Base-by-base conservation (phyloP, 768 basidiomycete species). In the Cystoderma amianthinum region DNA sequence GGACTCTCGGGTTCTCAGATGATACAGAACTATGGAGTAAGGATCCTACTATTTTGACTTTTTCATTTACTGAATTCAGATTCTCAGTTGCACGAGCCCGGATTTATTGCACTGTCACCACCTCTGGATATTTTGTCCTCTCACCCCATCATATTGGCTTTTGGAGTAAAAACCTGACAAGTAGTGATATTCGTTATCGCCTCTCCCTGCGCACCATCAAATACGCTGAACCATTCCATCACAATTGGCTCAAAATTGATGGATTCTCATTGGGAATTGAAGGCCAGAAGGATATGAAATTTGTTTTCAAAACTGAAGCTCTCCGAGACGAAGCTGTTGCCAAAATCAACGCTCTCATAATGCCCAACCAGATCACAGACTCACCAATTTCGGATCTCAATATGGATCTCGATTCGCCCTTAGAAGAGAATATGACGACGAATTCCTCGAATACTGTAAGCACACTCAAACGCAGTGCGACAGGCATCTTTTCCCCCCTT, bases 261-360 rank as follows among this genome's bases (percentile, higher is more conserved):
- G 74, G 71, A 4, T 48, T 80, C 37, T 50, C 60, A 4, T 48
- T 81, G 9, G 58, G 68, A 36, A 58, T 78, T 7, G 62, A 67
- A 21, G 73, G 71, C n/a, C 68, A 69, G 36, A 43, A 57, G 2
- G 64, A 72, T 39, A 48, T 78, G 18, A 58, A 57, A n/a, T 69
- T 82, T 44, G 62, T 71, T 17, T 81, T 82, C 56, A 65, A 62
- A 49, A 61, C 58, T 1, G 46, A 50, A 12, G 54, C 57, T 1
- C 43, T 59, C 3, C 57, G 79, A 17, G 70, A 75, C 39, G 68
- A 78, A 42, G 73, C 65, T 2, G 50, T 72, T 6, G 46, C 52
- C 12, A 61, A 58, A 28, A 57, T 74, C 41, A 60, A 62, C 7
- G 43, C 36, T 13, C 36, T 53, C 19, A 38, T 36, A 32, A 39